Evolutionary conservation across 805 yeast genomes (phyloP).

Genomic region (Yarrowia divulgata): DNA sequence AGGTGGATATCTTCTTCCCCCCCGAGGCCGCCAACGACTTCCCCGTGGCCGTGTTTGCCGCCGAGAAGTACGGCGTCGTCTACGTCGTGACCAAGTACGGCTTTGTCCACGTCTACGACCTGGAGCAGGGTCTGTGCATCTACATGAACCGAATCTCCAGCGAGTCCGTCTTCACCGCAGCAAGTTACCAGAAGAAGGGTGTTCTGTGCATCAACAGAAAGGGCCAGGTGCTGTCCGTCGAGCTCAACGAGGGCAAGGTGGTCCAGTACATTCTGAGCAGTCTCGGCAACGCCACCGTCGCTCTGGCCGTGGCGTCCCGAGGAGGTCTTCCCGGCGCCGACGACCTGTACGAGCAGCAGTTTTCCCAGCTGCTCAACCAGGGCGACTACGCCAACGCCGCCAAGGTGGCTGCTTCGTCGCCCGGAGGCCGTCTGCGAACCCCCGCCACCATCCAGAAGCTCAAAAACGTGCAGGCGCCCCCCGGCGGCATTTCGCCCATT

Average conservation of each 20-base stretch:
- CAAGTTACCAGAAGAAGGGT: conserved; percentile 77
- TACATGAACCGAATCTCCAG: conserved; percentile 96
- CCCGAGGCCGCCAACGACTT: conserved; percentile 95
- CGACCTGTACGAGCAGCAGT: conserved; percentile 86
- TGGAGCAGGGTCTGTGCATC: conserved; percentile 89
- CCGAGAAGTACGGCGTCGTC: conserved; percentile 83
- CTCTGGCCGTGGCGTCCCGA: conserved; percentile 87
- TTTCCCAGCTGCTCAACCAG: conserved; percentile 78
- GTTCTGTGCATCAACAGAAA: conserved; percentile 90
- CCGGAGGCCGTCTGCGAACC: conserved; percentile 79
- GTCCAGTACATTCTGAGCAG: conserved; percentile 89
- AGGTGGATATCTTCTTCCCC: conserved; percentile 93
- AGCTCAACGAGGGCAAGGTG: conserved; percentile 80
- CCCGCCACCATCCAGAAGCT: conserved; percentile 92
- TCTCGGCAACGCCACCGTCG: conserved; percentile 84
- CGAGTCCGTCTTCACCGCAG: conserved; percentile 91
- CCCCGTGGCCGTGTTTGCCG: conserved; percentile 90
- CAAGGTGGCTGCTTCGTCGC: conserved; percentile 94
- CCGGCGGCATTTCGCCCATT: conserved; percentile 94
- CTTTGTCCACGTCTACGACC: conserved; percentile 92
- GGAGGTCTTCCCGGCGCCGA: conserved; percentile 99
- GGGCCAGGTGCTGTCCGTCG: conserved; percentile 94
- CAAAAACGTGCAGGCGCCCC: conserved; percentile 87
- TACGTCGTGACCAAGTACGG: conserved; percentile 95
- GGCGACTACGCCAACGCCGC: conserved; percentile 95